A percentile compares a stretch with the other conserved stretches of the same genome.
phyloP scores from a whole-genome alignment of 352 stramenopile species.

The Pythium inflatum region DNA sequence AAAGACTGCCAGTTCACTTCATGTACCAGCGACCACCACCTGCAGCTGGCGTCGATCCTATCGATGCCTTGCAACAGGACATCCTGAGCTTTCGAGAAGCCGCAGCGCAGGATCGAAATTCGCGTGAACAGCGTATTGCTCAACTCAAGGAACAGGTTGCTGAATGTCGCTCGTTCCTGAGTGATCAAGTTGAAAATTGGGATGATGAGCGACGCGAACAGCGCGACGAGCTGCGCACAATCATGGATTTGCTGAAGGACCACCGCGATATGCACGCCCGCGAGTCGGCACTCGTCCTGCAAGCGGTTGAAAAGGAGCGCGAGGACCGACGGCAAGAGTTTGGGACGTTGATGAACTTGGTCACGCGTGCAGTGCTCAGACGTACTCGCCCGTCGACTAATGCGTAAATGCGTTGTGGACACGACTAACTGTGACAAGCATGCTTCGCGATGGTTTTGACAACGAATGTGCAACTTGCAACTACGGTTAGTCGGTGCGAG shows the following conservation, averaged over 20 bases:
- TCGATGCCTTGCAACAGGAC: conserved; percentile 2
- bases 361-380: conserved; percentile 5
- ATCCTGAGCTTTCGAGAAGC: background rate
- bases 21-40: background rate
- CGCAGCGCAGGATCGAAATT: background rate
- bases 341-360: conserved; percentile 20
- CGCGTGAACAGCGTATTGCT: background rate
- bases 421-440: too few species aligned
- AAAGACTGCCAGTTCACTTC: background rate
- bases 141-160: background rate
- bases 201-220: conserved; percentile 14
- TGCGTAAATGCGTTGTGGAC: too few species aligned
- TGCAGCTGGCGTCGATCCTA: background rate
- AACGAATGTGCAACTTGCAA: too few species aligned
- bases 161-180: background rate
- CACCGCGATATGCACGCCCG: conserved; percentile 14
- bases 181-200: background rate
- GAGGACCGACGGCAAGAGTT: conserved; percentile 21
- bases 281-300: background rate
- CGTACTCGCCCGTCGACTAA: too few species aligned
- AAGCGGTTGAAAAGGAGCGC: conserved; percentile 15
- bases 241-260: conserved; percentile 14
- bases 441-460: too few species aligned
- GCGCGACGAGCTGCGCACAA: background rate
- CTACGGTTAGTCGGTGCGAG: too few species aligned